Evolutionary conservation across 306 rosid species (phyloP), one percentile per base, ranked within the genome.

Genomic region (Trichosanthes cucumerina): DNA sequence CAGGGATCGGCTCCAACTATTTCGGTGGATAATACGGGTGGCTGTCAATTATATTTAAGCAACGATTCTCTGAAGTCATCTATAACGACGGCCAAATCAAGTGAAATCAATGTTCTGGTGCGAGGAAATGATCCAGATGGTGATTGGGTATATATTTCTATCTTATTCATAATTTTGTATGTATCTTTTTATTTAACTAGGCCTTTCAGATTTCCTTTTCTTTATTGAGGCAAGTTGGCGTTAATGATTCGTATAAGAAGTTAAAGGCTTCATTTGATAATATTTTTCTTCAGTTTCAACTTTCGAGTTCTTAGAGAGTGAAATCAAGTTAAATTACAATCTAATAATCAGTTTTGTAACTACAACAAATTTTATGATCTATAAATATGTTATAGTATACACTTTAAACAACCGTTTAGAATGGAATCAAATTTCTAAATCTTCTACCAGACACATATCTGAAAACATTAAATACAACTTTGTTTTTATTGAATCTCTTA

Each of bases 1-100:
- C 19, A 95, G 98, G 98, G 98, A 63, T 86, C 89, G 0, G 93
- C 99, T 80, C 99, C 99, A 43, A 95, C 99, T 77, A 93, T 95
- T 70, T 89, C 89, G 18, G 92, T 95, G 78, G 99, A 95, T 82
- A 95, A 95, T 80, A 89, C 99, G 31, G 71, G 90, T 39, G 97
- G 99, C 79, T 88, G 97, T 87, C 99, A 95, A 84, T 86, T 95
- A 68, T 95, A 95, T 85, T 85, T 95, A 79, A 88, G 97, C 89
- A 92, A 90, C 78, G 90, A 91, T 76, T 88, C 99, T 80, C 82
- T 95, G 78, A 86, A 78, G 76, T 72, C 91, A 54, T 88, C 99
- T 71, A 81, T 95, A 85, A 91, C 97, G 68, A 87, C 99, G 18
- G 97, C 99, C 31, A 95, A 95, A 87, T 89, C 99, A 69, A 92